These are phyloP conservation scores for Lithocarpus polystachyus DNA, from an alignment of 306 rosid species.

Conservation along the genomic window DNA sequence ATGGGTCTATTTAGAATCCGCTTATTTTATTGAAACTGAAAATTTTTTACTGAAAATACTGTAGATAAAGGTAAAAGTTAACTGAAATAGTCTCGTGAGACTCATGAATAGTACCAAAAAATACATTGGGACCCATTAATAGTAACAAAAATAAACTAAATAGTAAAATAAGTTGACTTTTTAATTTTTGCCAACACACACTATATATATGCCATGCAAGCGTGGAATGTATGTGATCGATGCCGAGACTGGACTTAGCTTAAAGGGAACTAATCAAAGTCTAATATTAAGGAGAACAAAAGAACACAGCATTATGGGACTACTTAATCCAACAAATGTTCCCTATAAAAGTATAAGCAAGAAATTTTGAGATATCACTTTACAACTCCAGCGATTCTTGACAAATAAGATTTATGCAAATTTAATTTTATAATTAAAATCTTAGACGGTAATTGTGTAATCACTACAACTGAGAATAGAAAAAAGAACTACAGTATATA, in stretches of 20 bases:
- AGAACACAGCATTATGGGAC: not conserved
- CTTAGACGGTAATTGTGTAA: too few species aligned
- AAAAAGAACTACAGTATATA: not conserved
- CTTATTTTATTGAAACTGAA: too few species aligned
- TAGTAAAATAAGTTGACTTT: too few species aligned
- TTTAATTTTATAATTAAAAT: too few species aligned
- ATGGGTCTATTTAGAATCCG: rapidly evolving
- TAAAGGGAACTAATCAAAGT: not conserved
- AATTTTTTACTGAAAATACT: too few species aligned
- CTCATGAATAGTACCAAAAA: too few species aligned
- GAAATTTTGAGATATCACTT: too few species aligned
- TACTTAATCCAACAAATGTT: not conserved
- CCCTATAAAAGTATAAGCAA: not conserved
- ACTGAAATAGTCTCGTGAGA: rapidly evolving
- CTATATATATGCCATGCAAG: not conserved
- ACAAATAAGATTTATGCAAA: not conserved
- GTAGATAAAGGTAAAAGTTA: too few species aligned
- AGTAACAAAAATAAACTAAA: too few species aligned
- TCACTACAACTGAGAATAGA: not conserved
- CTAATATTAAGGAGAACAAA: too few species aligned
- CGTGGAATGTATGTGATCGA: not conserved
- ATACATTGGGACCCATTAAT: rapidly evolving
- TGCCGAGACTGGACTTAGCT: not conserved
- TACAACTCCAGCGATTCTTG: not conserved
- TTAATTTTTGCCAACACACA: too few species aligned